Evolutionary conservation across 2,329 filamentous ascomycete genomes (phyloP).

Genomic region (Sporothrix luriei): DNA sequence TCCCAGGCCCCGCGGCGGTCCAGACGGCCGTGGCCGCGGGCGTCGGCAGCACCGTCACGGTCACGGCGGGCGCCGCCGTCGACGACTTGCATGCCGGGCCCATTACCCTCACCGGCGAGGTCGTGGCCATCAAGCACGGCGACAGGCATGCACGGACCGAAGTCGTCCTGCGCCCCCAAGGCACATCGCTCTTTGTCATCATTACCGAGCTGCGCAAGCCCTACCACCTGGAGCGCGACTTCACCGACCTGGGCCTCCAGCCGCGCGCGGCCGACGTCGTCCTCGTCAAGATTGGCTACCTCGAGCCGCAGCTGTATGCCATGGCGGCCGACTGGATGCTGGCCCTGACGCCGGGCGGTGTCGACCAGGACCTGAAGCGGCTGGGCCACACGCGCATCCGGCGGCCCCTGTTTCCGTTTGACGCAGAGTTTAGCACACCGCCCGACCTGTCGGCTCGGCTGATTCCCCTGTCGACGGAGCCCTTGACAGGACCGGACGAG

Average conservation of each 20-base stretch:
- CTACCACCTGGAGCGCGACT: constrained; percentile 57
- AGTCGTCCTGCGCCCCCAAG: constrained; percentile 52
- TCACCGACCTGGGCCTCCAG: constrained; percentile 51
- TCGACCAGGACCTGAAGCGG: constrained; percentile 55
- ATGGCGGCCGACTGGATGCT: constrained; percentile 60
- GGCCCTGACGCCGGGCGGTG: constrained; percentile 56
- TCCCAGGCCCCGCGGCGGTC: constrained; percentile 52
- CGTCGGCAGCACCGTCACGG: constrained; percentile 51
- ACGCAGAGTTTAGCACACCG: constrained; percentile 33
- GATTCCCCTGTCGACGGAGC: constrained; percentile 36
- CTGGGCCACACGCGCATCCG: constrained; percentile 53
- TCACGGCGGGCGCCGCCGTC: constrained; percentile 55
- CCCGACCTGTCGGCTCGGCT: constrained; percentile 38
- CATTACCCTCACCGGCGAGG: constrained; percentile 53
- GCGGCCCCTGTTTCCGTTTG: constrained; percentile 50
- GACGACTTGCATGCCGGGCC: constrained; percentile 53
- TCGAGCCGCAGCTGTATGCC: constrained; percentile 57
- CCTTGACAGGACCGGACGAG: constrained; percentile 32
- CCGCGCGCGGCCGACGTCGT: constrained; percentile 54
- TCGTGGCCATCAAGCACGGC: constrained; percentile 55
- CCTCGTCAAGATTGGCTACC: constrained; percentile 59
- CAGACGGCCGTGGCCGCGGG: constrained; percentile 49
- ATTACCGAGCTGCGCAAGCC: constrained; percentile 57
- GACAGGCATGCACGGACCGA: constrained; percentile 53
- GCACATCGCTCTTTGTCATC: constrained; percentile 50